phyloP scores from a whole-genome alignment of 2,329 filamentous ascomycete genomes.

The Stromatinia cepivora region DNA sequence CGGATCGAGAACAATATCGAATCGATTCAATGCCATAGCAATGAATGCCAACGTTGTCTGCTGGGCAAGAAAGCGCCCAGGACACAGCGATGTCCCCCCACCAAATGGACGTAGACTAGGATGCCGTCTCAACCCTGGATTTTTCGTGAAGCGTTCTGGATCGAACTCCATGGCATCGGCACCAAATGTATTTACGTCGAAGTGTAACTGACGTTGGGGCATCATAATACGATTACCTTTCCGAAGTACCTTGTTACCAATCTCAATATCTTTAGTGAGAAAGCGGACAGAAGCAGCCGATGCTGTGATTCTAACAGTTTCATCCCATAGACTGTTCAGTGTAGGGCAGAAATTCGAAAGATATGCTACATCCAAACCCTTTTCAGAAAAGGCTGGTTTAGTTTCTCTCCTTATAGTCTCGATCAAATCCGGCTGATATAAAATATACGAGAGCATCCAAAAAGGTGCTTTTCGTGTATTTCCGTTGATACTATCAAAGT shows the following conservation, averaged over 20 bases:
- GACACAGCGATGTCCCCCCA: slow-evolving; percentile 20
- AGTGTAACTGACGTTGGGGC: slow-evolving; percentile 19
- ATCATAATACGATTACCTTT: slow-evolving; percentile 18
- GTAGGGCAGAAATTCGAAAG: background rate
- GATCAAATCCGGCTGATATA: background rate
- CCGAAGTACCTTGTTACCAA: slow-evolving; percentile 18
- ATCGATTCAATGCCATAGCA: slow-evolving; percentile 9
- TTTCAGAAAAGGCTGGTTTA: background rate
- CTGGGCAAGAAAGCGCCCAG: slow-evolving; percentile 20
- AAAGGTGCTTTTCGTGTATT: slow-evolving; percentile 20
- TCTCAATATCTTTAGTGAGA: slow-evolving; percentile 3
- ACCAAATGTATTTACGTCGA: slow-evolving; percentile 10
- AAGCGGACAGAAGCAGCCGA: slow-evolving; percentile 18
- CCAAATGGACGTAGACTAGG: slow-evolving; percentile 22
- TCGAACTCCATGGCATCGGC: slow-evolving; percentile 3
- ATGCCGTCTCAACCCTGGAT: background rate
- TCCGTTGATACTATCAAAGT: slow-evolving; percentile 19
- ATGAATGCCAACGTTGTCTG: slow-evolving; percentile 8
- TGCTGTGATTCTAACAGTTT: slow-evolving; percentile 7
- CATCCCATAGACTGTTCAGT: slow-evolving; percentile 12
- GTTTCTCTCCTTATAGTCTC: slow-evolving; percentile 12
- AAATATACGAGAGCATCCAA: slow-evolving; percentile 23
- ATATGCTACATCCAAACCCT: background rate
- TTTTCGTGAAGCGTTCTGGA: slow-evolving; percentile 10
- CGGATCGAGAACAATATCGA: slow-evolving; percentile 10